Percentiles rank a stretch among this genome's conserved stretches.
These are phyloP conservation scores for Stephanocyclus meneghinianus DNA, from an alignment of 352 stramenopile genomes.

Conservation along the genomic window DNA sequence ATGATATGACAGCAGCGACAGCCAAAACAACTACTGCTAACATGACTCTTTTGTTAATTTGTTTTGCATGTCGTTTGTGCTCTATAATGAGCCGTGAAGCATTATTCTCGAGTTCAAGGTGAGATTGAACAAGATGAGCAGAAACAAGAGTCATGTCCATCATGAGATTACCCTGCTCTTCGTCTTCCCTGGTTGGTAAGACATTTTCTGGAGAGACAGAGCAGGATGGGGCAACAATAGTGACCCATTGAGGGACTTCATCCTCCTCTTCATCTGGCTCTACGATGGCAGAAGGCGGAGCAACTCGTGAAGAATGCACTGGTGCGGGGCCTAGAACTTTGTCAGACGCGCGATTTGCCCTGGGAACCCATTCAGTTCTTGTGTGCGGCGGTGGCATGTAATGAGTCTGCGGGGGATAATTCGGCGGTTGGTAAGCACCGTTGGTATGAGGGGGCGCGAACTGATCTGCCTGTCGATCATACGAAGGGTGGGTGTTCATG, in stretches of 20 bases:
- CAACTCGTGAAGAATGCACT: neutral
- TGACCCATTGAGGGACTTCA: neutral
- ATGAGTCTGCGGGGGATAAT: neutral
- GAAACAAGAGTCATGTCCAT: constrained; percentile 11
- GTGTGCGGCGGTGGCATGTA: neutral
- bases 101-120: neutral
- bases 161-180: neutral
- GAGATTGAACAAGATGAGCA: constrained; percentile 3
- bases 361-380: constrained; percentile 4
- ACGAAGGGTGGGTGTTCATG: neutral
- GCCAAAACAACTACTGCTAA: neutral
- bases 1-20: neutral
- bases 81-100: neutral
- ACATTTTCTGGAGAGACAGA: neutral
- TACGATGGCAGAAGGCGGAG: neutral
- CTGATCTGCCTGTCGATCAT: neutral
- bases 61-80: neutral
- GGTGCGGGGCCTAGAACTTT: neutral
- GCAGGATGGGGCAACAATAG: neutral
- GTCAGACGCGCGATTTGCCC: neutral
- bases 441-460: neutral
- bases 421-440: neutral
- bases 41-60: neutral
- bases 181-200: neutral
- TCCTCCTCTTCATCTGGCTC: neutral